Percentiles rank a stretch among this genome's conserved stretches.
Conservation (phyloP, 495 filamentous ascomycete genomes). For the Neurospora sp. region DNA sequence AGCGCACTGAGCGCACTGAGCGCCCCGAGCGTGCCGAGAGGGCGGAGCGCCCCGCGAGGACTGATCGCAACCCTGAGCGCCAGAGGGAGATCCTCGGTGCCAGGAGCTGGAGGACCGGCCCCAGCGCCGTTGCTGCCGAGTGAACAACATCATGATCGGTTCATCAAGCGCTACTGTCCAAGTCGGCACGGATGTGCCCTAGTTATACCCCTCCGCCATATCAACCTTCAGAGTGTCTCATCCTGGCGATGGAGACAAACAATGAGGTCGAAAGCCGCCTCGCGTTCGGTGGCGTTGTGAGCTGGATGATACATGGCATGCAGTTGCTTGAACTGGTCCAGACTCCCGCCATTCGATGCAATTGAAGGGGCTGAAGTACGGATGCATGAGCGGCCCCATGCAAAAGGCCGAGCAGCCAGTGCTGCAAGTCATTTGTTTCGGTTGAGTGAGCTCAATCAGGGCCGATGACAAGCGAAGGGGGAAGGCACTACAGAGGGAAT, state of each 20-base stretch:
- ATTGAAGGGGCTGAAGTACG: background rate
- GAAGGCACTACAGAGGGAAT: background rate
- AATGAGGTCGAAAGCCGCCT: background rate
- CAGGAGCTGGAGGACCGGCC: constrained; percentile 9
- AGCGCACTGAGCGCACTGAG: background rate
- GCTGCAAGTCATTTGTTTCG: background rate
- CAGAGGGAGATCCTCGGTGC: constrained; percentile 11
- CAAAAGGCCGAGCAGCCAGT: background rate
- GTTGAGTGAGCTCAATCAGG: background rate
- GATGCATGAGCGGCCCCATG: background rate
- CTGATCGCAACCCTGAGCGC: constrained; percentile 1
- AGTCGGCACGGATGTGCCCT: background rate
- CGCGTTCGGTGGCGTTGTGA: background rate
- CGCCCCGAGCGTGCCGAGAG: constrained; percentile 1
- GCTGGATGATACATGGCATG: background rate
- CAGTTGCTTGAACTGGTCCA: background rate
- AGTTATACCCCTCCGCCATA: background rate
- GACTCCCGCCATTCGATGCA: background rate
- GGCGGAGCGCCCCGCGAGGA: constrained; percentile 6
- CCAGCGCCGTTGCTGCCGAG: constrained; percentile 3
- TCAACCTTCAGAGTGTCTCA: background rate
- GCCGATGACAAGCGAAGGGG: background rate
- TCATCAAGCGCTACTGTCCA: background rate
- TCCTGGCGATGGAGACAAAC: background rate
- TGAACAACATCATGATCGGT: background rate